phyloP scores from a whole-genome alignment of 1,284 basidiomycete species.

The Trametes pubescens region DNA sequence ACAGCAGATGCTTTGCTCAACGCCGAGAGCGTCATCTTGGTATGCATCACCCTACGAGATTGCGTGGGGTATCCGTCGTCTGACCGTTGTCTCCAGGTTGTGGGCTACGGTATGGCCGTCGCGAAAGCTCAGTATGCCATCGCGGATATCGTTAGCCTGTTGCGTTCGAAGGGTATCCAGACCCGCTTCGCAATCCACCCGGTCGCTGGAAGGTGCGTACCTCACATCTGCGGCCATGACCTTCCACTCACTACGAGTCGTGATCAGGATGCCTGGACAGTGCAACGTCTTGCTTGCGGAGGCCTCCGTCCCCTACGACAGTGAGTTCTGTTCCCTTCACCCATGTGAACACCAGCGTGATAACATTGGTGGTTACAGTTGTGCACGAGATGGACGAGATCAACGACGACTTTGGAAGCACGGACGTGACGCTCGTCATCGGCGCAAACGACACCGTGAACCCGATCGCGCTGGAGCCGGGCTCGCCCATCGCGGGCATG shows the following conservation, averaged over 20 bases:
- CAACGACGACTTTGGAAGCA: constrained; percentile 87
- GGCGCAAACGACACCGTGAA: constrained; percentile 93
- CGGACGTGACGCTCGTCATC: constrained; percentile 85
- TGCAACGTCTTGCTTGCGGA: constrained; percentile 89
- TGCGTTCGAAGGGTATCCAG: constrained; percentile 76
- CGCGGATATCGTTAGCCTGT: constrained; percentile 77
- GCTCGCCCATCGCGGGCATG: constrained; percentile 88
- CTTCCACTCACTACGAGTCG: background rate
- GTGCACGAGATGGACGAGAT: constrained; percentile 93
- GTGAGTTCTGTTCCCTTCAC: constrained; percentile 51
- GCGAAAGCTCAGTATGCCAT: constrained; percentile 90
- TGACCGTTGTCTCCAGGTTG: constrained; percentile 56
- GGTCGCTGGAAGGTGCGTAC: constrained; percentile 47
- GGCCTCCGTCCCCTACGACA: constrained; percentile 88
- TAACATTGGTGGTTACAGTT: too few relatives aligned
- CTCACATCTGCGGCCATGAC: too few relatives aligned
- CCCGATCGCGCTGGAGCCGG: constrained; percentile 86
- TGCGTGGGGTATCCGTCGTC: background rate
- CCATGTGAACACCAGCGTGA: too few relatives aligned
- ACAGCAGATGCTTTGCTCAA: constrained; percentile 79
- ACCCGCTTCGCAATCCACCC: constrained; percentile 62
- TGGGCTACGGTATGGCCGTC: constrained; percentile 90
- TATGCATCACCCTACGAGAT: constrained; percentile 39
- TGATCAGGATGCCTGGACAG: constrained; percentile 79
- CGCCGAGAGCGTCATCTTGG: constrained; percentile 85